Percentiles rank a stretch among this genome's conserved stretches.
These are phyloP conservation scores for Beta vulgaris DNA, from an alignment of 148 eudicot species.

Conservation along the genomic window DNA sequence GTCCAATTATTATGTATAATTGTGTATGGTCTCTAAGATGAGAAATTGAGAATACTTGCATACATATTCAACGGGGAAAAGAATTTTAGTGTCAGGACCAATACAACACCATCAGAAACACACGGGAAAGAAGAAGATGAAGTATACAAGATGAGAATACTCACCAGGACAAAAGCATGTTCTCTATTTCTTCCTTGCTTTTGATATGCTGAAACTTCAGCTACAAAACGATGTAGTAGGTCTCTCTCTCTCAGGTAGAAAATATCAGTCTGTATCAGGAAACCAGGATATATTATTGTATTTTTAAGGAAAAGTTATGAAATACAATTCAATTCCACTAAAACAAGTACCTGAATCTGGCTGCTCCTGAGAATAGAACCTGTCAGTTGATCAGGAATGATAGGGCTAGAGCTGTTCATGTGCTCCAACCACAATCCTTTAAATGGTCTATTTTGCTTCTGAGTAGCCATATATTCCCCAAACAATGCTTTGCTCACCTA, in stretches of 20 bases:
- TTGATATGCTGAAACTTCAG: constrained; percentile 59
- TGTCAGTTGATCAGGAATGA: constrained; percentile 64
- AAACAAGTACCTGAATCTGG: constrained; percentile 64
- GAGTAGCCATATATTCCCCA: constrained; percentile 52
- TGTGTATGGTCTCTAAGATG: no score
- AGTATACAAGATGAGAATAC: constrained; percentile 2
- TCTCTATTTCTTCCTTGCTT: constrained; percentile 82
- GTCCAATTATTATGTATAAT: no score
- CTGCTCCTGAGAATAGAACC: constrained; percentile 50
- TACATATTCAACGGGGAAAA: no score
- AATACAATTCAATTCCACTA: not conserved
- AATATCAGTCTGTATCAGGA: constrained; percentile 62
- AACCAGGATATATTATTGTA: constrained; percentile 2
- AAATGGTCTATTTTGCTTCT: constrained; percentile 66
- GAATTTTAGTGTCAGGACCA: not conserved
- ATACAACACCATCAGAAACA: not conserved
- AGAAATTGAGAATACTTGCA: no score
- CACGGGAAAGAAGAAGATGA: not conserved
- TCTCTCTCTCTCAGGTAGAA: constrained; percentile 89
- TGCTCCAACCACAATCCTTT: constrained; percentile 92
- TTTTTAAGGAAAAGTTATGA: not conserved
- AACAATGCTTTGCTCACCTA: constrained; percentile 94
- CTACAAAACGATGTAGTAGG: constrained; percentile 65
- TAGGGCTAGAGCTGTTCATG: constrained; percentile 70
- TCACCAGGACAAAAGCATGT: constrained; percentile 66